Evolutionary conservation across 2,329 filamentous ascomycete genomes (phyloP).

Genomic region (Tolypocladium sp.): DNA sequence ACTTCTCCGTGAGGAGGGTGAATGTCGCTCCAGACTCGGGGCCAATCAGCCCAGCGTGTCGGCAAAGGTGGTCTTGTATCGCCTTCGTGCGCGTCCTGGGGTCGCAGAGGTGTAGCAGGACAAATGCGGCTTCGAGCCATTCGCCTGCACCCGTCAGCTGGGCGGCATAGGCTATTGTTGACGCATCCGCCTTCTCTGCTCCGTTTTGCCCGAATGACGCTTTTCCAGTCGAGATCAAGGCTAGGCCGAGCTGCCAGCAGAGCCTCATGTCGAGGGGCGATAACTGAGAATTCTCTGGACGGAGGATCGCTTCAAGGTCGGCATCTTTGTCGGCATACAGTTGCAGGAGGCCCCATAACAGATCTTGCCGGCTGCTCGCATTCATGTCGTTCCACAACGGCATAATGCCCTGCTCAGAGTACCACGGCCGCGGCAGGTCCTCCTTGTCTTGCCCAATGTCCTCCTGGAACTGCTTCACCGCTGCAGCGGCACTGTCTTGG

Average conservation of each 20-base stretch:
- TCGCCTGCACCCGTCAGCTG: slow-evolving; percentile 55
- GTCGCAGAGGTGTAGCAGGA: slow-evolving; percentile 66
- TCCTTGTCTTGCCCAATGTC: slow-evolving; percentile 67
- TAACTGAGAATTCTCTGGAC: slow-evolving; percentile 67
- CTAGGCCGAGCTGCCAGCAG: slow-evolving; percentile 76
- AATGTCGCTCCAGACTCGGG: slow-evolving; percentile 47
- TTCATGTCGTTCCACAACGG: slow-evolving; percentile 53
- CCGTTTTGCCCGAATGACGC: slow-evolving; percentile 44
- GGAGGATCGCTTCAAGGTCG: slow-evolving; percentile 60
- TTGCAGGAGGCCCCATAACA: slow-evolving; percentile 80
- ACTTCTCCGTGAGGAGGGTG: slow-evolving; percentile 49
- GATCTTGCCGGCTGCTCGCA: slow-evolving; percentile 56
- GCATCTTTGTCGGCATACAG: slow-evolving; percentile 57
- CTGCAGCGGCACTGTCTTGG: slow-evolving; percentile 60
- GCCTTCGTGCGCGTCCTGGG: slow-evolving; percentile 52
- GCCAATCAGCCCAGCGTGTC: slow-evolving; percentile 60
- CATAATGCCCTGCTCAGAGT: slow-evolving; percentile 49
- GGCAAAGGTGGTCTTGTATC: slow-evolving; percentile 64
- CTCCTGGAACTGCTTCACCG: slow-evolving; percentile 63
- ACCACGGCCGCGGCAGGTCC: slow-evolving; percentile 64
- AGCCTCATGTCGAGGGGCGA: slow-evolving; percentile 68
- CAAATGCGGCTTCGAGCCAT: slow-evolving; percentile 65
- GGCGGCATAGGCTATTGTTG: slow-evolving; percentile 56
- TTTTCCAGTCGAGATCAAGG: slow-evolving; percentile 43
- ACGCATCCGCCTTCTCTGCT: slow-evolving; percentile 53